phyloP scores from a whole-genome alignment of 179 eudicot species.

The Kewa caespitosa region DNA sequence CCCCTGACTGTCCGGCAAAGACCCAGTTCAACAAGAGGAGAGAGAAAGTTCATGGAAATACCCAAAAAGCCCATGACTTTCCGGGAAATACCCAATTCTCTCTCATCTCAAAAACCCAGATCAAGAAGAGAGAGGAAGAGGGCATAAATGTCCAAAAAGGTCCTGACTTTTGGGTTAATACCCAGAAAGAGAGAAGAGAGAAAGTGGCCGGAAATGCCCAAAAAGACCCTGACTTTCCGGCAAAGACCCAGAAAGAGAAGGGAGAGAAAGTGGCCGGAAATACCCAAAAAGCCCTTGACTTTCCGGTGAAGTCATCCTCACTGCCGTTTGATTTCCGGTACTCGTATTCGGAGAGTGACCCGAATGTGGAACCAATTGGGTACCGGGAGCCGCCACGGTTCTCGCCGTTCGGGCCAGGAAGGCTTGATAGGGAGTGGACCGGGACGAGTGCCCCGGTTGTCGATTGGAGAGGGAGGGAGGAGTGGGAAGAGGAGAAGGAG shows the following conservation, averaged over 20 bases:
- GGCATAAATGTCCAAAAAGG: too few relatives aligned
- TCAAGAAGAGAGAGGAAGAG: too few relatives aligned
- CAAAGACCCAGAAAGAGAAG: too few relatives aligned
- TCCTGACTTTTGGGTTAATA: too few relatives aligned
- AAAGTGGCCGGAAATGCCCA: too few relatives aligned
- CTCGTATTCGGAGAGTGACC: conserved; percentile 79
- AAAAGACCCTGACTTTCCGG: too few relatives aligned
- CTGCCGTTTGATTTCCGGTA: conserved; percentile 84
- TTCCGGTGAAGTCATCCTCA: conserved; percentile 44
- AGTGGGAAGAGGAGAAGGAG: conserved; percentile 34
- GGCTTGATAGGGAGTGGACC: conserved; percentile 84
- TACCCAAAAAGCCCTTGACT: conserved; percentile 25
- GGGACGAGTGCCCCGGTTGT: conserved; percentile 69
- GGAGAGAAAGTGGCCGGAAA: conserved; percentile 18
- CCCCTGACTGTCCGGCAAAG: too few relatives aligned
- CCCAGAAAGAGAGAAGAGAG: too few relatives aligned
- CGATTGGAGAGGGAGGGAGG: conserved; percentile 25
- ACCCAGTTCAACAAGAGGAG: too few relatives aligned
- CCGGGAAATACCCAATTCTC: too few relatives aligned
- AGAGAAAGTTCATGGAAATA: too few relatives aligned
- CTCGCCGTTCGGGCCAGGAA: conserved; percentile 92
- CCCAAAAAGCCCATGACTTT: too few relatives aligned
- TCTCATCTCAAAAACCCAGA: conserved; percentile 13
- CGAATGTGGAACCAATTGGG: conserved; percentile 57
- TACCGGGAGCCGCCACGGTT: conserved; percentile 80